A percentile compares a stretch with the other conserved stretches of the same genome.
These are phyloP conservation scores for Geosmithia flava DNA, from an alignment of 2,329 filamentous ascomycete species.

Conservation along the genomic window DNA sequence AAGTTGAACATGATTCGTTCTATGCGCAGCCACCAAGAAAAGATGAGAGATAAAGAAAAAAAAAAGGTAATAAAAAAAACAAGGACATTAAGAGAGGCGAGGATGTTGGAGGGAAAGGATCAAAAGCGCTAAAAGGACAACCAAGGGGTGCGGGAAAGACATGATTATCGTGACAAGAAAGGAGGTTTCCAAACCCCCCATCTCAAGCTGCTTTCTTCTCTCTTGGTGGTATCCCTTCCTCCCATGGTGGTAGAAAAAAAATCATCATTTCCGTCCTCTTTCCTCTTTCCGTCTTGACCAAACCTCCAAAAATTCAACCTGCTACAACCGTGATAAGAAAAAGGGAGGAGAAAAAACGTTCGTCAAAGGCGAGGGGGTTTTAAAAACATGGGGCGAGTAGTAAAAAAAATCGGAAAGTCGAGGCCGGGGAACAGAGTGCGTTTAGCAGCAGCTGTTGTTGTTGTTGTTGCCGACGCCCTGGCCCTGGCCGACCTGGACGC, in stretches of 20 bases:
- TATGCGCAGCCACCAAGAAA: conserved; percentile 4
- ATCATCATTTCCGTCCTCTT: background rate
- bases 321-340: background rate
- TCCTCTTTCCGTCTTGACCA: background rate
- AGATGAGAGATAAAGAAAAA: conserved; percentile 2
- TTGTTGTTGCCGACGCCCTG: conserved; percentile 85
- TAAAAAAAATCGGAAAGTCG: too few relatives aligned
- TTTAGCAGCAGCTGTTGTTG: conserved; percentile 84
- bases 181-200: too few relatives aligned
- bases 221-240: background rate
- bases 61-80: background rate
- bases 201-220: background rate
- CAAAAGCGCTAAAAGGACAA: too few relatives aligned
- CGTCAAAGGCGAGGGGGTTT: background rate
- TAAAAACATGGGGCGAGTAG: too few relatives aligned
- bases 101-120: background rate
- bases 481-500: conserved; percentile 88
- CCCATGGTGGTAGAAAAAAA: too few relatives aligned
- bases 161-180: too few relatives aligned
- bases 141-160: background rate
- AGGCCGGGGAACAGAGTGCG: conserved; percentile 2
- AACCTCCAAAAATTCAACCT: background rate
- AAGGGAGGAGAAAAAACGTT: background rate
- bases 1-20: conserved; percentile 6
- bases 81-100: background rate